Evolutionary conservation across 2,329 filamentous ascomycete species (phyloP).

Genomic region (Grosmannia clavigera): DNA sequence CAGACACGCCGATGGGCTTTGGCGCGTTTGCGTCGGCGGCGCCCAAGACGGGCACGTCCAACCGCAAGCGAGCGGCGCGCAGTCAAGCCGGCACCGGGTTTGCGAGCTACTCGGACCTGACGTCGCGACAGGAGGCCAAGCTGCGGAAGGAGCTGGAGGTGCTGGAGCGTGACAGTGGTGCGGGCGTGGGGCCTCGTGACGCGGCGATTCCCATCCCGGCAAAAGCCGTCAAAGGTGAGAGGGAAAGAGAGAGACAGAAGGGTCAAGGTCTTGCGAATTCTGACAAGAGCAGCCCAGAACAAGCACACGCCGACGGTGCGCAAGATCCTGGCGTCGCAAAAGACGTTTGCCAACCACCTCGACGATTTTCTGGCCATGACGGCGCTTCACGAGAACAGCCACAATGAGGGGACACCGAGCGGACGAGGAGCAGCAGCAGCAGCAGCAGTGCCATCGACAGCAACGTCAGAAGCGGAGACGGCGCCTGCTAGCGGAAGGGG

Average conservation of each 20-base stretch:
- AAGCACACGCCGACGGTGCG: slow-evolving; percentile 60
- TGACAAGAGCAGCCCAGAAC: slow-evolving; percentile 23
- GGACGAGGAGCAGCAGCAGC: neutral
- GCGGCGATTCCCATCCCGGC: slow-evolving; percentile 56
- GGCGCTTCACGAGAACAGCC: slow-evolving; percentile 27
- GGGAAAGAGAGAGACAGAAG: slow-evolving; percentile 19
- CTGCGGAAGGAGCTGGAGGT: slow-evolving; percentile 70
- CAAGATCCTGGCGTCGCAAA: slow-evolving; percentile 67
- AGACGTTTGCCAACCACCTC: slow-evolving; percentile 73
- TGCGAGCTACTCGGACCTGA: slow-evolving; percentile 39
- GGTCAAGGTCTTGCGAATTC: slow-evolving; percentile 19
- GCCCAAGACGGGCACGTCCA: slow-evolving; percentile 17
- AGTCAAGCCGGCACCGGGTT: slow-evolving; percentile 28
- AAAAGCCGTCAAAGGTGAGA: slow-evolving; percentile 26
- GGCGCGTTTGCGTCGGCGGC: slow-evolving; percentile 37
- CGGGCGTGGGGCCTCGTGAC: slow-evolving; percentile 32
- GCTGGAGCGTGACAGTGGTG: slow-evolving; percentile 66
- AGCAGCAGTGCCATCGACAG: neutral
- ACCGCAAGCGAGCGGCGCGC: slow-evolving; percentile 55
- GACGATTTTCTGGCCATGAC: slow-evolving; percentile 63
- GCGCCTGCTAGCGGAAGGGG: neutral
- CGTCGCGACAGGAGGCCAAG: slow-evolving; percentile 71
- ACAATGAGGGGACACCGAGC: neutral
- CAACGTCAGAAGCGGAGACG: neutral
- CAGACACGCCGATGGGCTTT: slow-evolving; percentile 50